Evolutionary conservation across 1,139 yeast species (phyloP).

Genomic region (Suhomyces bolitotheri): DNA sequence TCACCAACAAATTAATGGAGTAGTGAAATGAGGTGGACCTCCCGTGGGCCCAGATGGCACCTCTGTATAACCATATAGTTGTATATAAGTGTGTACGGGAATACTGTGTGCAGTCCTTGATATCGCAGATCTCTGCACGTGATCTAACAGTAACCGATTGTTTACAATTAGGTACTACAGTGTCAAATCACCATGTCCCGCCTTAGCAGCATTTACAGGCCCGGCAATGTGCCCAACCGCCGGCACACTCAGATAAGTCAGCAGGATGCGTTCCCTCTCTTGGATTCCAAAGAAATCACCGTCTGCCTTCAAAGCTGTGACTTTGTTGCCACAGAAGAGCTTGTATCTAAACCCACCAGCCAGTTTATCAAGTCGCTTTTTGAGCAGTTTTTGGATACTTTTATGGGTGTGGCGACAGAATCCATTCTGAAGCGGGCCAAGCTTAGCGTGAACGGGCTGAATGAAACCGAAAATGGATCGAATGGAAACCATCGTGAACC

Average conservation of each 20-base stretch:
- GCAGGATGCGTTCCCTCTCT: constrained; percentile 58
- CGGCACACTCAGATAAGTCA: constrained; percentile 19
- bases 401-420: constrained; percentile 47
- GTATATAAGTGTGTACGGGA: too few species aligned
- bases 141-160: too few species aligned
- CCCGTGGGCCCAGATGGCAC: too few species aligned
- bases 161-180: constrained; percentile 4
- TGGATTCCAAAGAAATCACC: constrained; percentile 64
- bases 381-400: constrained; percentile 71
- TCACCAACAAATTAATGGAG: too few species aligned
- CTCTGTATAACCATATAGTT: too few species aligned
- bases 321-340: constrained; percentile 62
- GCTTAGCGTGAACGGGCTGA: constrained; percentile 1
- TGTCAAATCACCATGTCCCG: constrained; percentile 23
- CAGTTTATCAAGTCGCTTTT: constrained; percentile 61
- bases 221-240: constrained; percentile 22
- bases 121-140: too few species aligned
- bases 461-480: constrained; percentile 7
- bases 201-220: constrained; percentile 27
- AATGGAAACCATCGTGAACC: constrained; percentile 5
- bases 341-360: constrained; percentile 64
- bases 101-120: too few species aligned
- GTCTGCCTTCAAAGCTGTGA: constrained; percentile 64
- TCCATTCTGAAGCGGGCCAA: constrained; percentile 13
- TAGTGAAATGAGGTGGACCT: too few species aligned